Evolutionary conservation across 306 rosid species (phyloP).

Genomic region (Aeschynomene evenia): DNA sequence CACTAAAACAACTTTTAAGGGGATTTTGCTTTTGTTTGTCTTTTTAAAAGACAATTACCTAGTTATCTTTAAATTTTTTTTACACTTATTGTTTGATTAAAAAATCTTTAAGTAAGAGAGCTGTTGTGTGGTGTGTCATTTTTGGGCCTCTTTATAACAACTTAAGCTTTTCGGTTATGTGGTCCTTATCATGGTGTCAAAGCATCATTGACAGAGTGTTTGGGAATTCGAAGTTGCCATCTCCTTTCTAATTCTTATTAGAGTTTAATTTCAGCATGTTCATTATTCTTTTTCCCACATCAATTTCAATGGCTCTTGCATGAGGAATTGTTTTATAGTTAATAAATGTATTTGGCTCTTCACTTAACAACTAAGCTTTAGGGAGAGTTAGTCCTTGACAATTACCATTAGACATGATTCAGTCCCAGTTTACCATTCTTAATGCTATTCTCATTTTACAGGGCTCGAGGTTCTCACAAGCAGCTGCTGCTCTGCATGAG

Average conservation of each 20-base stretch:
- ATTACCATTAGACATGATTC: constrained; percentile 16
- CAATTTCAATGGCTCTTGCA: neutral
- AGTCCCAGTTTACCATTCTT: constrained; percentile 28
- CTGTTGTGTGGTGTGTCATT: neutral
- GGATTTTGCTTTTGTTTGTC: neutral
- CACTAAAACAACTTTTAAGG: neutral
- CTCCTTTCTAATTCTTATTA: neutral
- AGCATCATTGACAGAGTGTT: neutral
- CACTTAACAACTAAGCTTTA: constrained; percentile 8
- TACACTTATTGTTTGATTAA: neutral
- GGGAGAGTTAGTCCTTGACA: neutral
- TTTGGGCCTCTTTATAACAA: neutral
- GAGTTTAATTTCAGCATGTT: constrained; percentile 4
- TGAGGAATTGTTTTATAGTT: neutral
- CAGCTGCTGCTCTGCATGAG: constrained; percentile 89
- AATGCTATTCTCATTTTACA: constrained; percentile 40
- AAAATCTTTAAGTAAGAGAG: neutral
- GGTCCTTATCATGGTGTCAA: neutral
- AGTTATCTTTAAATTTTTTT: neutral
- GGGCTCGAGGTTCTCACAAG: constrained; percentile 93
- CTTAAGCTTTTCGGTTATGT: neutral
- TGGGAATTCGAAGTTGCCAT: neutral
- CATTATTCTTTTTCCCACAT: neutral
- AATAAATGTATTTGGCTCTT: constrained; percentile 2
- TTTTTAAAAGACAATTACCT: neutral